A percentile compares a stretch with the other conserved stretches of the same genome.
These are phyloP conservation scores for Thinopyrum elongatum DNA, from an alignment of 176 grass and related monocot species.

Conservation along the genomic window DNA sequence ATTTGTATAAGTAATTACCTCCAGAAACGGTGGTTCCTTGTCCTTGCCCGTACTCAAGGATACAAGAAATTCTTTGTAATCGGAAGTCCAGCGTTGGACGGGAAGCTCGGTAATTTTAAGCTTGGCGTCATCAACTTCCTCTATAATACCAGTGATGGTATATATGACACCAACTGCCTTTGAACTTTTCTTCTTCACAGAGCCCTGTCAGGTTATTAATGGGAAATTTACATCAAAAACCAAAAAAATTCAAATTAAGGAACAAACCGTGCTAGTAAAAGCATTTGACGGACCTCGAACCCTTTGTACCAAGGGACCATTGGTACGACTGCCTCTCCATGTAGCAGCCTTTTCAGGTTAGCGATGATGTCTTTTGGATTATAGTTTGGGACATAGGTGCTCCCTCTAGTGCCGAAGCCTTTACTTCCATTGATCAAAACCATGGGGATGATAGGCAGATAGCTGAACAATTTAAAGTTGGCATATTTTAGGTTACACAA, in stretches of 20 bases:
- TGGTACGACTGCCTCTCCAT: constrained; percentile 32
- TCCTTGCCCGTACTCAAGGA: constrained; percentile 22
- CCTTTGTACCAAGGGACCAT: constrained; percentile 63
- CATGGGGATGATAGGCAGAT: constrained; percentile 65
- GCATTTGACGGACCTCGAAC: constrained; percentile 49
- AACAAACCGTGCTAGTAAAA: not conserved
- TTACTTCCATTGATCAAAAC: constrained; percentile 60
- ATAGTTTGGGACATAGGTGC: constrained; percentile 55
- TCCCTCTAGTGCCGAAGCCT: constrained; percentile 88
- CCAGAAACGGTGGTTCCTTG: constrained; percentile 46
- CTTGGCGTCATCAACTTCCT: constrained; percentile 41
- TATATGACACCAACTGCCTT: constrained; percentile 64
- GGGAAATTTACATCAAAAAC: not conserved
- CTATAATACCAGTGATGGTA: constrained; percentile 60
- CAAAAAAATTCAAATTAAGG: not conserved
- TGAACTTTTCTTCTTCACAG: constrained; percentile 47
- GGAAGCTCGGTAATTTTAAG: constrained; percentile 74
- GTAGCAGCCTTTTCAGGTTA: constrained; percentile 50
- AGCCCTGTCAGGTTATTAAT: constrained; percentile 46
- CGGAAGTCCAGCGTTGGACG: constrained; percentile 61
- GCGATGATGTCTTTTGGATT: constrained; percentile 53
- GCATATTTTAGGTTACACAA: not conserved
- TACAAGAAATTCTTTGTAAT: constrained; percentile 70
- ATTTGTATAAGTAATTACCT: constrained; percentile 38
- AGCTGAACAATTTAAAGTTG: constrained; percentile 44